Conservation (phyloP, 306 rosid species). For the Geum urbanum region DNA sequence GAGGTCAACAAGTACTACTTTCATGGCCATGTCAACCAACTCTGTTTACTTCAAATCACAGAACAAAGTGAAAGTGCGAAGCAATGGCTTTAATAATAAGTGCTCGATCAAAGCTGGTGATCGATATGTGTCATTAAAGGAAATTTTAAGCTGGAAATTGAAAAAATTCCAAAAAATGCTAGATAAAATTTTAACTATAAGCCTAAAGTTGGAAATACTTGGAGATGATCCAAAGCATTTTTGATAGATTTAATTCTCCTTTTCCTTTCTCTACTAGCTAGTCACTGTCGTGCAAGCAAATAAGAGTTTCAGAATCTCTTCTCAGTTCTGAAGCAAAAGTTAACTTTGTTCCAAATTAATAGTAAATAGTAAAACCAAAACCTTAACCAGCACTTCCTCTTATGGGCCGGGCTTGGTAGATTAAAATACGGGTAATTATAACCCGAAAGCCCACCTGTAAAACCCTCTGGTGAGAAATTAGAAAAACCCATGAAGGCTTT, state of each 20-base stretch:
- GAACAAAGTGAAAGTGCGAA: not conserved
- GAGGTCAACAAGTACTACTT: not conserved
- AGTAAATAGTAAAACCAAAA: too few species aligned
- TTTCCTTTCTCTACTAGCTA: not conserved
- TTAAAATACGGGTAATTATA: not conserved
- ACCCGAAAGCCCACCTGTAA: conserved; percentile 20
- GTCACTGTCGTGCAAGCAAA: not conserved
- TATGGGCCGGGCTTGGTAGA: conserved; percentile 31
- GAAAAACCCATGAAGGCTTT: conserved; percentile 15
- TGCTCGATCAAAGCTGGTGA: not conserved
- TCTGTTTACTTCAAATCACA: not conserved
- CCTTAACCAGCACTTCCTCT: too few species aligned
- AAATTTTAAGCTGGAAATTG: conserved; percentile 15
- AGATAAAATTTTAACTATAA: not conserved
- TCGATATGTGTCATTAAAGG: not conserved
- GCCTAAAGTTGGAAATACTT: conserved; percentile 4
- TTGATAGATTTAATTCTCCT: not conserved
- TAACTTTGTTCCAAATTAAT: too few species aligned
- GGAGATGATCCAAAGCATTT: conserved; percentile 9
- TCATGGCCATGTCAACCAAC: conserved; percentile 15
- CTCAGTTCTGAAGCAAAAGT: too few species aligned
- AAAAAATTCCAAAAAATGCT: not conserved
- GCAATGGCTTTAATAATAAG: not conserved
- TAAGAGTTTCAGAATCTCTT: not conserved
- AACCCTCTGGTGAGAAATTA: conserved; percentile 37